Evolutionary conservation across 2,329 filamentous ascomycete species (phyloP).

Genomic region (Pyrenophora teres): DNA sequence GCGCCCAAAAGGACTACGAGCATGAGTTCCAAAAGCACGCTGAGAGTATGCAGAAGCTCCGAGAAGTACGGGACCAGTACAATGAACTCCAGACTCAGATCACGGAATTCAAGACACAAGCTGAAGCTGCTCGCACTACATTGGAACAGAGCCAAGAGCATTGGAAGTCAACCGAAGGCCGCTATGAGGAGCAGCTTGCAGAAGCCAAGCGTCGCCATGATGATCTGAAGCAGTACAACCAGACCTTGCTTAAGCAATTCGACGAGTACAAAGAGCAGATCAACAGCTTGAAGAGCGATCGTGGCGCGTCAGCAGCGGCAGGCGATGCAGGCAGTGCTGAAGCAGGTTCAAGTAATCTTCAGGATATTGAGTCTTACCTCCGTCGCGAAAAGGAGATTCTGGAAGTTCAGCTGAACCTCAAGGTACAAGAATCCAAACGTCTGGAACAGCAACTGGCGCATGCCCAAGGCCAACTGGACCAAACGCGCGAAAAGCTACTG

Average conservation of each 20-base stretch:
- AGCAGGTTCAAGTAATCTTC: slow-evolving; percentile 72
- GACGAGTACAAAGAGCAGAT: slow-evolving; percentile 84
- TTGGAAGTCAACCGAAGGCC: slow-evolving; percentile 81
- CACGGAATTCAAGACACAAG: slow-evolving; percentile 75
- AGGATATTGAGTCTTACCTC: slow-evolving; percentile 89
- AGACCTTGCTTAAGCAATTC: slow-evolving; percentile 84
- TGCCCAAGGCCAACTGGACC: slow-evolving; percentile 83
- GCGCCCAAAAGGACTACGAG: slow-evolving; percentile 95
- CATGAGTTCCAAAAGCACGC: slow-evolving; percentile 93
- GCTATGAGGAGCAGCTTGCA: slow-evolving; percentile 80
- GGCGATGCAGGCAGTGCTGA: slow-evolving; percentile 59
- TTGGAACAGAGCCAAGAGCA: slow-evolving; percentile 81
- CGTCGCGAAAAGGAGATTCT: slow-evolving; percentile 97
- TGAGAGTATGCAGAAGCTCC: slow-evolving; percentile 85
- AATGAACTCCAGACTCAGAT: slow-evolving; percentile 82
- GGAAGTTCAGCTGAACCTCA: slow-evolving; percentile 93
- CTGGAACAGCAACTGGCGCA: slow-evolving; percentile 90
- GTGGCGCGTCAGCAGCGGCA: slow-evolving; percentile 54
- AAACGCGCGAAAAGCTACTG: slow-evolving; percentile 83
- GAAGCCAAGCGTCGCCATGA: slow-evolving; percentile 81
- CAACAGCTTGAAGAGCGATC: slow-evolving; percentile 75
- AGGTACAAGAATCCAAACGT: slow-evolving; percentile 83
- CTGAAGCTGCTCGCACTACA: slow-evolving; percentile 80
- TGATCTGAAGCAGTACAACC: slow-evolving; percentile 87
- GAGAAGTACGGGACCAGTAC: slow-evolving; percentile 76